Conservation (phyloP, 768 basidiomycete genomes). For the Pluteus cervinus region DNA sequence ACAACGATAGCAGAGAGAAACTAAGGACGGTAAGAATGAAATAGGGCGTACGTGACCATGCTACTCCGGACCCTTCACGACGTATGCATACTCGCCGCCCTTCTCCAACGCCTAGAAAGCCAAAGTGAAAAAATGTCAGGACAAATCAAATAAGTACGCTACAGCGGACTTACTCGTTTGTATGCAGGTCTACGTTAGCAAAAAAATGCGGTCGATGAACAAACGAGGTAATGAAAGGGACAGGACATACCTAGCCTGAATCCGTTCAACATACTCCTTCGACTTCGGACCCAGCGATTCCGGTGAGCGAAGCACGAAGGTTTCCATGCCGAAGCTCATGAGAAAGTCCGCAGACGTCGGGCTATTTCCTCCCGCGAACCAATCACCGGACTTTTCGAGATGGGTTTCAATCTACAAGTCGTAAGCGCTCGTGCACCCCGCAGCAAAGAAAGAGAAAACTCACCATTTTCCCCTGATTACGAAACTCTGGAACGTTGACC, state of each 20-base stretch:
- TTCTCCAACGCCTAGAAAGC: no score
- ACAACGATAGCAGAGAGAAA: no score
- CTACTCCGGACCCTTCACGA: no score
- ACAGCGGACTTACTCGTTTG: no score
- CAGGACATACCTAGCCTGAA: conserved; percentile 7
- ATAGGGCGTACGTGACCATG: no score
- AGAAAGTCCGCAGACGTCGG: conserved; percentile 28
- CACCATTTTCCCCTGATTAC: conserved; percentile 22
- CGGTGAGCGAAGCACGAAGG: conserved; percentile 8
- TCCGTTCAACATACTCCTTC: conserved; percentile 7
- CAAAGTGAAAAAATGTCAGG: no score
- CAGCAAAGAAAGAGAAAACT: conserved; percentile 1
- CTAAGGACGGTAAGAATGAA: no score
- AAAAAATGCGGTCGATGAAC: no score
- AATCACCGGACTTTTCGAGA: conserved; percentile 11
- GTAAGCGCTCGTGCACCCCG: not conserved
- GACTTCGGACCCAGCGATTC: conserved; percentile 7
- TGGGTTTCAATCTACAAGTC: conserved; percentile 15
- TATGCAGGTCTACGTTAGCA: no score
- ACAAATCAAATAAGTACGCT: no score
- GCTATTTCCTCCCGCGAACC: conserved; percentile 20
- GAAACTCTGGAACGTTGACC: conserved; percentile 21
- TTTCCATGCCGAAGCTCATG: conserved; percentile 20
- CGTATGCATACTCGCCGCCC: no score
- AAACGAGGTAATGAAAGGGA: no score